phyloP scores from a whole-genome alignment of 2,329 filamentous ascomycete genomes.

The Epichloe brachyelytri region DNA sequence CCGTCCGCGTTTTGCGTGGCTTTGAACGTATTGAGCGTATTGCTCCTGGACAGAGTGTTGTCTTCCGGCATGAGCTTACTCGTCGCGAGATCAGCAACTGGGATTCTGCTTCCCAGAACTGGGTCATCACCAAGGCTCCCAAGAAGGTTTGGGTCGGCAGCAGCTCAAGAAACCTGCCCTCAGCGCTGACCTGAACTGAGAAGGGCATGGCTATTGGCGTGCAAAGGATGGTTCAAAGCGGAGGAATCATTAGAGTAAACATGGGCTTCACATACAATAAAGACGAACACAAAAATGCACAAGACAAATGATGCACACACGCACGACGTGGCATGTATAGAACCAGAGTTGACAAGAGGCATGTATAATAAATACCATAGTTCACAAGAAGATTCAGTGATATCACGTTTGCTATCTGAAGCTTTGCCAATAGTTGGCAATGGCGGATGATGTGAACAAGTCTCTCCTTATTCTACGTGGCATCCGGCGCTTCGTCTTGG shows the following conservation, averaged over 20 bases:
- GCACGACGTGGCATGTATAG: not conserved
- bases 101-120: constrained; percentile 71
- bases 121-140: constrained; percentile 45
- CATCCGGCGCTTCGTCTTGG: not conserved
- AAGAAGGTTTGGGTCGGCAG: constrained; percentile 44
- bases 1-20: constrained; percentile 53
- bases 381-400: too few relatives aligned
- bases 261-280: not conserved
- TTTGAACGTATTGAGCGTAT: constrained; percentile 66
- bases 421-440: too few relatives aligned
- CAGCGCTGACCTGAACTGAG: constrained; percentile 8
- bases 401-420: too few relatives aligned
- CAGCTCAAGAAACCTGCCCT: constrained; percentile 43
- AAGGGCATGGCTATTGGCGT: not conserved
- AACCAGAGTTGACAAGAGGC: not conserved
- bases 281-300: not conserved
- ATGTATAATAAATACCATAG: too few relatives aligned
- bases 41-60: constrained; percentile 50
- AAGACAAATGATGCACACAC: too few relatives aligned
- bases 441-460: too few relatives aligned
- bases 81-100: constrained; percentile 80
- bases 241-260: not conserved
- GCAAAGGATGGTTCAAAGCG: not conserved
- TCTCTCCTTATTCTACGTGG: too few relatives aligned
- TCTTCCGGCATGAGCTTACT: constrained; percentile 57